Evolutionary conservation across 768 basidiomycete genomes (phyloP), one percentile per base, ranked within the genome.

Genomic region (Rhizopogon roseolus): DNA sequence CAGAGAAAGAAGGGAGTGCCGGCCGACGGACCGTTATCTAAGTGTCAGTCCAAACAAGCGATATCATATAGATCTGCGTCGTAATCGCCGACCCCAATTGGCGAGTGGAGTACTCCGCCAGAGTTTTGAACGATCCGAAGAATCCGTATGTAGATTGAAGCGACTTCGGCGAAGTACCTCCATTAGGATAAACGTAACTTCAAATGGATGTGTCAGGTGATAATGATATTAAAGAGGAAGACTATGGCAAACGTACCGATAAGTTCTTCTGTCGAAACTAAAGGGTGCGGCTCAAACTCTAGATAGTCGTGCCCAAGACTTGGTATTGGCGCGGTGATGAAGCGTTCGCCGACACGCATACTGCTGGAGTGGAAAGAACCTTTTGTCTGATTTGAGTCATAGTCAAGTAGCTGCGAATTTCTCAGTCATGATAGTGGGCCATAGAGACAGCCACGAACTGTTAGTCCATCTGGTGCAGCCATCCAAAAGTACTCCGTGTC

Each of bases 161-260:
- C 81, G 78, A 40, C 81, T 78, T 44, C 82, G 76, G 28, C 83
- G 81, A 14, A 85, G 64, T 32, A 84, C 79, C 63, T 85, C 83
- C 75, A 85, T 79, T 67, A 85, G 76, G 36, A 85, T 70, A 64
- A 84, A 84, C 13, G 81, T 81, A 7, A 84, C 82, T 82, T 54
- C 29, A 19, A 19, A 22, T 19, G 0, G 36, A 32, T 36, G 16
- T 48, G 16, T 48, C 22, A 17, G 10, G 46, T 32, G 22, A 49
- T 55, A 28, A 37, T 19, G 9, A 22, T 22, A 22, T 14, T 19
- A 34, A 4, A 14, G 34, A 41, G 22, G 37, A 9, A 25, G 42
- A 40, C 37, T 16, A 34, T 0, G 28, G 41, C 8, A 0, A 17
- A 50, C 41, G 50, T 54, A 81, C 81, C 67, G 52, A 84, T 79